phyloP scores from a whole-genome alignment of 495 filamentous ascomycete species.

The Physcia stellaris region DNA sequence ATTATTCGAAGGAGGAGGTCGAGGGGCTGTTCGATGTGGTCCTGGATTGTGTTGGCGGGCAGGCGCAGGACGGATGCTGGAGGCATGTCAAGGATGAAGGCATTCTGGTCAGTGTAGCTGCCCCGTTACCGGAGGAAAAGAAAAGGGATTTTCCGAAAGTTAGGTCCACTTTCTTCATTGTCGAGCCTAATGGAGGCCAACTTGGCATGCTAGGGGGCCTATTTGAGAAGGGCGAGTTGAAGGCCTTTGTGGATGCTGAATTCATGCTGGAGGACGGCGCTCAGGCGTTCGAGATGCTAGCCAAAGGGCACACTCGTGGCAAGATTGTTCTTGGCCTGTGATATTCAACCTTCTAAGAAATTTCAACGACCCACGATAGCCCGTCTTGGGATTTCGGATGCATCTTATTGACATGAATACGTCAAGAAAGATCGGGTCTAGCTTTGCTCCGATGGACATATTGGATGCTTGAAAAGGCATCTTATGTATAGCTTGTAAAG shows the following conservation, averaged over 20 bases:
- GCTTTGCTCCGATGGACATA: background rate
- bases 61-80: slow-evolving; percentile 33
- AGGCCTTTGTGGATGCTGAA: background rate
- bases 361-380: background rate
- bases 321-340: background rate
- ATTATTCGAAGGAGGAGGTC: slow-evolving; percentile 25
- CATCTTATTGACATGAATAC: background rate
- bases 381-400: background rate
- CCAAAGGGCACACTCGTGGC: background rate
- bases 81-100: slow-evolving; percentile 27
- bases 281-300: background rate
- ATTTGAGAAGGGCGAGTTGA: slow-evolving; percentile 19
- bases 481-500: background rate
- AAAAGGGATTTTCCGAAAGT: slow-evolving; percentile 20
- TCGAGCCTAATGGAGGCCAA: slow-evolving; percentile 26
- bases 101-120: slow-evolving; percentile 34
- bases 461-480: background rate
- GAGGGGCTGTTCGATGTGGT: slow-evolving; percentile 31
- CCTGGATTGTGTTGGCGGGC: slow-evolving; percentile 37
- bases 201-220: slow-evolving; percentile 29
- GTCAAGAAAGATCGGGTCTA: background rate
- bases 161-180: slow-evolving; percentile 32
- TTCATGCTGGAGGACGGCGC: background rate
- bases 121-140: slow-evolving; percentile 30
- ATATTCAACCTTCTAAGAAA: background rate